A percentile compares a stretch with the other conserved stretches of the same genome.
phyloP scores from a whole-genome alignment of 2,329 filamentous ascomycete genomes.

The Pseudopyricularia cyperi region DNA sequence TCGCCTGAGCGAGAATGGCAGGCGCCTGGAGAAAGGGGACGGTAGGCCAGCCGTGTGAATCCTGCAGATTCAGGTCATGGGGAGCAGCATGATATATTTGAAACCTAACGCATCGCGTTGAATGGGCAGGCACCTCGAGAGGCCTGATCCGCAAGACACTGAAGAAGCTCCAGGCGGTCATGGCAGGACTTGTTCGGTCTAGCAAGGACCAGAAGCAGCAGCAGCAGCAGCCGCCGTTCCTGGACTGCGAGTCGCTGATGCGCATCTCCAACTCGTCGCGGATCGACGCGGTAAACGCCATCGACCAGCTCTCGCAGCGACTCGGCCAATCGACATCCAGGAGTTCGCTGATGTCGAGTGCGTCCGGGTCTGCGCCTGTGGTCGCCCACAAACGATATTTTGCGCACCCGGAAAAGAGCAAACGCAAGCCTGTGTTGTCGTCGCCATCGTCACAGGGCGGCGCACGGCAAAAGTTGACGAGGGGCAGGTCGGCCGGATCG shows the following conservation, averaged over 20 bases:
- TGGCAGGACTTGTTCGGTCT: slow-evolving; percentile 24
- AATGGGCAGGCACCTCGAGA: slow-evolving; percentile 20
- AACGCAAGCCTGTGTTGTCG: too few species aligned
- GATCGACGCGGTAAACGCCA: slow-evolving; percentile 32
- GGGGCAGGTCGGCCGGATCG: too few species aligned
- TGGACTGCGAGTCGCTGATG: slow-evolving; percentile 33
- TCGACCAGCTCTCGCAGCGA: slow-evolving; percentile 29
- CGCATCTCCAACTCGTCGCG: slow-evolving; percentile 33
- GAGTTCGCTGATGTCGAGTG: slow-evolving; percentile 7
- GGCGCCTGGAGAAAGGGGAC: slow-evolving; percentile 31
- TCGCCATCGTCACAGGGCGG: too few species aligned
- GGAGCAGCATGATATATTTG: background rate
- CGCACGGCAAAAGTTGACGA: background rate
- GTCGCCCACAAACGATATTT: background rate
- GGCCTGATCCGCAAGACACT: slow-evolving; percentile 27
- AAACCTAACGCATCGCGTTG: background rate
- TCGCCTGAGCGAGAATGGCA: slow-evolving; percentile 25
- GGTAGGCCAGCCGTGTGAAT: slow-evolving; percentile 21
- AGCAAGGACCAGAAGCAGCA: slow-evolving; percentile 17
- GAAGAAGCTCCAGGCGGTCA: slow-evolving; percentile 26
- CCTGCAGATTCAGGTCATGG: background rate
- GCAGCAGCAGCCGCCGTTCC: too few species aligned
- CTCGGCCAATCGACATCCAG: slow-evolving; percentile 12
- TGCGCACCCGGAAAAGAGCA: background rate
- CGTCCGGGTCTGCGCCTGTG: slow-evolving; percentile 4